These are phyloP conservation scores for Ophiostoma angusticollis DNA, from an alignment of 2,329 filamentous ascomycete species.

Conservation along the genomic window DNA sequence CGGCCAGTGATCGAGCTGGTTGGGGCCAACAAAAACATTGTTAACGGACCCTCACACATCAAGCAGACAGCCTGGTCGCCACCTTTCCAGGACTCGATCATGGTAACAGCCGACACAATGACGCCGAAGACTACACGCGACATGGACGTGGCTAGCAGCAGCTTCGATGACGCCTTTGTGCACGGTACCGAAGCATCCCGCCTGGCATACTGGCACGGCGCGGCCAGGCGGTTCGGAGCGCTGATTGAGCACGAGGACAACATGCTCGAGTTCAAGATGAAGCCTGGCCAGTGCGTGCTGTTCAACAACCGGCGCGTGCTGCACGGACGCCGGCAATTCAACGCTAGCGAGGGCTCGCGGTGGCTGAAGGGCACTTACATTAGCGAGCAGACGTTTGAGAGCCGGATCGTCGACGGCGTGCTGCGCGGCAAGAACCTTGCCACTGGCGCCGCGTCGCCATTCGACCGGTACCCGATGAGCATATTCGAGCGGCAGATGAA, in stretches of 20 bases:
- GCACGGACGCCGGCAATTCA: slow-evolving; percentile 70
- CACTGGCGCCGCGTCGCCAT: too few relatives aligned
- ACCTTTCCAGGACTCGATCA: slow-evolving; percentile 63
- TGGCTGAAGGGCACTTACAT: slow-evolving; percentile 85
- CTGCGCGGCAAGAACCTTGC: neutral
- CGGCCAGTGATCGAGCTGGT: slow-evolving; percentile 39
- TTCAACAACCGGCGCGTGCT: slow-evolving; percentile 82
- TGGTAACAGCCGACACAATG: neutral
- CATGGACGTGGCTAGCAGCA: too few relatives aligned
- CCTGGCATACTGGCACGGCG: slow-evolving; percentile 18
- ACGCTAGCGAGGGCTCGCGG: slow-evolving; percentile 47
- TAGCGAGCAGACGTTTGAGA: slow-evolving; percentile 35
- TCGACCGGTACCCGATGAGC: too few relatives aligned
- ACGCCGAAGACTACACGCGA: neutral
- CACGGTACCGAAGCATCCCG: too few relatives aligned
- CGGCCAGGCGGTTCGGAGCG: slow-evolving; percentile 42
- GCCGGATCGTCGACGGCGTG: slow-evolving; percentile 15
- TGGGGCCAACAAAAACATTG: slow-evolving; percentile 12
- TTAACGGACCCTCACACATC: slow-evolving; percentile 3
- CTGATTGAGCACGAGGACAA: slow-evolving; percentile 44
- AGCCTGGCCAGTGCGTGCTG: slow-evolving; percentile 78
- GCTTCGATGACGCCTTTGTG: too few relatives aligned
- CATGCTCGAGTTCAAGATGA: slow-evolving; percentile 58
- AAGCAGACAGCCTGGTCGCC: slow-evolving; percentile 53
- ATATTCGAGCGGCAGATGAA: too few relatives aligned